Evolutionary conservation across 768 basidiomycete species (phyloP), one percentile per base, ranked within the genome.

Genomic region (Hygrocybe punicea): DNA sequence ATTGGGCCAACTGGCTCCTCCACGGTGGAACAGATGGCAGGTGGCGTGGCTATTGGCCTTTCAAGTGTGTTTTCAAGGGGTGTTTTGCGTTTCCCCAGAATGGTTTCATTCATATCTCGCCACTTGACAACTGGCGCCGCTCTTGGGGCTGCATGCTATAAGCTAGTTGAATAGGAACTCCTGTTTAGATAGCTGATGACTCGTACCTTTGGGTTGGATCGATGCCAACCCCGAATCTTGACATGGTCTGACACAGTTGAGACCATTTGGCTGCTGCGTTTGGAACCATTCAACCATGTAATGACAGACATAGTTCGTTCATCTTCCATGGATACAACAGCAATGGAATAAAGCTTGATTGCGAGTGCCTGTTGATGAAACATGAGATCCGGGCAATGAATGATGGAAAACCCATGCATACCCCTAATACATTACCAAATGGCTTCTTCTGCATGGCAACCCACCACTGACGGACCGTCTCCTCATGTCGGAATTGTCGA

Each of bases 251-350:
- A 39, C 4, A 72, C 51, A 0, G 65, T 68, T 8, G 58, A 51
- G 33, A 70, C 67, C 37, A 56, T 59, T 58, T 70, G 70, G 21
- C 60, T 55, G 49, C 66, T 69, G 9, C 68, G 62, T 44, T 64
- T 63, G 0, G 72, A 65, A 2, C 69, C 60, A 57, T 74, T 73
- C 13, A 72, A 51, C 65, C 68, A 65, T 1, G 72, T 70, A 45
- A 75, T 40, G 7, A 60, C 63, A 2, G 74, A 75, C 62, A 70
- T 67, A 0, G 74, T 71, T 9, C 70, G 63, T 55, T 76, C 72
- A 56, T 75, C 74, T 11, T 70, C 71, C 73, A 76, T 76, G 3
- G 73, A 74, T 58, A 70, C 68, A 5, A 73, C 69, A 33, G 69
- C 58, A 3, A 67, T 63, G 0, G 71, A 69, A 53, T 62, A 71